Conservation (phyloP, 1,139 yeast species). For the Geotrichum siamense region DNA sequence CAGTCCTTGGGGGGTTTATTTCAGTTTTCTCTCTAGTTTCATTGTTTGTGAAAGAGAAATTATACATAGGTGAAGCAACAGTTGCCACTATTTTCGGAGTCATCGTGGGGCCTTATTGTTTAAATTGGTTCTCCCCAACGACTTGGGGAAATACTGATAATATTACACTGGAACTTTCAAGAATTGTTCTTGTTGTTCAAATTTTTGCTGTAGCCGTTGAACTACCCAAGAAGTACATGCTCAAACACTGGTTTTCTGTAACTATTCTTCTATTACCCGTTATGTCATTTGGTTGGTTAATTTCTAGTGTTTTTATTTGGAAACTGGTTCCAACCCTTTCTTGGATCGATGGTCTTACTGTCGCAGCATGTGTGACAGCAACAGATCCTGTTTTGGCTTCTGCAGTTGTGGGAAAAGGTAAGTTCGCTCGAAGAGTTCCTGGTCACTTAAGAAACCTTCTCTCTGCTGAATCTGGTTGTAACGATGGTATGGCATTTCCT, state of each 20-base stretch:
- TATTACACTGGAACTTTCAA: conserved; percentile 79
- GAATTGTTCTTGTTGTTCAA: conserved; percentile 84
- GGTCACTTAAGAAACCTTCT: conserved; percentile 87
- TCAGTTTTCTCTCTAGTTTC: conserved; percentile 85
- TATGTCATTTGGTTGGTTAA: conserved; percentile 90
- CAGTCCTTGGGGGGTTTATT: conserved; percentile 85
- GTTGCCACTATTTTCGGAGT: conserved; percentile 89
- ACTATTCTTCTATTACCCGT: conserved; percentile 74
- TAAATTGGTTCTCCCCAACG: conserved; percentile 80
- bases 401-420: conserved; percentile 96
- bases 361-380: conserved; percentile 93
- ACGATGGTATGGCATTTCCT: conserved; percentile 98
- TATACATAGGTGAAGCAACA: conserved; percentile 93
- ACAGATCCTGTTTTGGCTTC: conserved; percentile 98
- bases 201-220: conserved; percentile 98
- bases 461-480: conserved; percentile 93
- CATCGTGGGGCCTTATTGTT: conserved; percentile 88
- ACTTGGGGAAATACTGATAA: conserved; percentile 88
- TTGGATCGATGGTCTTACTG: conserved; percentile 68
- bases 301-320: conserved; percentile 83
- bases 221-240: conserved; percentile 87
- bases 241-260: conserved; percentile 83
- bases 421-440: conserved; percentile 94
- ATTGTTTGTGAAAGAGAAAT: conserved; percentile 77
- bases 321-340: conserved; percentile 71